Evolutionary conservation across 208 protist genomes (phyloP).

Genomic region (Vickermania ingenoplastis): DNA sequence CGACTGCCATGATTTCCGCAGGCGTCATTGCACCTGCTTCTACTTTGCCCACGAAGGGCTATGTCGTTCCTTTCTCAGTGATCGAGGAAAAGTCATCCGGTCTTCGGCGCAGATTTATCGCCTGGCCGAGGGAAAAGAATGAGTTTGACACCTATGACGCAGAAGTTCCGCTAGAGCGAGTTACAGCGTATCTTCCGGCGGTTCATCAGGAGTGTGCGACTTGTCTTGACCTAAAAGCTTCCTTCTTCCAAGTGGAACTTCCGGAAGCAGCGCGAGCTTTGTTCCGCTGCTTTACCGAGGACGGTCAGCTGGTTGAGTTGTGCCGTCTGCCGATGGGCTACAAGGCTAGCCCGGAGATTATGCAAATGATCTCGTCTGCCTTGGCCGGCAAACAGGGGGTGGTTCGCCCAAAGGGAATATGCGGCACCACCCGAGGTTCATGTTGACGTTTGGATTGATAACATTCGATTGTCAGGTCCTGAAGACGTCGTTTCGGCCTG

Average conservation of each 20-base stretch:
- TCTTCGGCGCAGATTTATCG: not conserved
- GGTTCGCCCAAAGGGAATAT: not conserved
- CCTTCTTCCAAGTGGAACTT: not conserved
- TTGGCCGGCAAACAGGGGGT: not conserved
- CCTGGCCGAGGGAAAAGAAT: constrained; percentile 1
- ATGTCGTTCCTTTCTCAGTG: not conserved
- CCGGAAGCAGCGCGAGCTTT: not conserved
- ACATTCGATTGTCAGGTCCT: not conserved
- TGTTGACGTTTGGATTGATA: constrained; percentile 1
- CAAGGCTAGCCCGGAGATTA: not conserved
- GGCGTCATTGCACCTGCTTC: not conserved
- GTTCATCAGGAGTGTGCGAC: not conserved
- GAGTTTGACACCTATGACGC: not conserved
- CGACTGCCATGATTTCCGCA: not conserved
- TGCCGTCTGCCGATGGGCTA: not conserved
- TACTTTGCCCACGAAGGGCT: not conserved
- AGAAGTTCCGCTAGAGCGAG: not conserved
- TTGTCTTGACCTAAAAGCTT: not conserved
- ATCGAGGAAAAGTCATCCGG: not conserved
- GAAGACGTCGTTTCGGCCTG: not conserved
- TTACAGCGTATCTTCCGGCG: not conserved
- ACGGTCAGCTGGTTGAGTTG: not conserved
- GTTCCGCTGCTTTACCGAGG: not conserved
- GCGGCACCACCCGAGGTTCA: not conserved
- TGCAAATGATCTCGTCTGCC: not conserved